Percentiles rank a stretch among this genome's conserved stretches.
These are phyloP conservation scores for Boletus reticuloceps DNA, from an alignment of 768 basidiomycete species.

Conservation along the genomic window DNA sequence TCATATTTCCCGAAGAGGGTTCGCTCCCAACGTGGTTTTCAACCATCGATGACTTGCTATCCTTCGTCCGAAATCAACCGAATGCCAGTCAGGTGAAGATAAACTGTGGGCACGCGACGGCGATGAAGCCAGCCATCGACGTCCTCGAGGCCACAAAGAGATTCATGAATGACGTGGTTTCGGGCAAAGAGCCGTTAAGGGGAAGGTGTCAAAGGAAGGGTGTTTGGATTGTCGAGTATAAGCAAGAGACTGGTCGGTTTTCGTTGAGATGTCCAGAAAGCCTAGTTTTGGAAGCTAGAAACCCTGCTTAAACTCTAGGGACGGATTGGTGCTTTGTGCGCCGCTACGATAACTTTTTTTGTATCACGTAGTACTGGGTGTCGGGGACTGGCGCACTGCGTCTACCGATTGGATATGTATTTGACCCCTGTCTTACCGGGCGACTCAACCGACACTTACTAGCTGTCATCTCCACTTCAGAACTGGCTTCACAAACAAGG, in stretches of 20 bases:
- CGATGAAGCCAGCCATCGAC: constrained; percentile 42
- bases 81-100: constrained; percentile 34
- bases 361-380: no score
- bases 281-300: constrained; percentile 40
- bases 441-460: no score
- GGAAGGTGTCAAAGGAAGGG: constrained; percentile 33
- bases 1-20: constrained; percentile 54
- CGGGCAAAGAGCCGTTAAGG: constrained; percentile 37
- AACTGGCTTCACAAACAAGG: no score
- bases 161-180: constrained; percentile 50
- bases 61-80: constrained; percentile 36
- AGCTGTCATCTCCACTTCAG: no score
- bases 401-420: no score
- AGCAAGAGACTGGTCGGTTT: constrained; percentile 40
- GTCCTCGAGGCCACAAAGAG: constrained; percentile 39
- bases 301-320: neutral
- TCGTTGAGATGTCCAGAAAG: constrained; percentile 49
- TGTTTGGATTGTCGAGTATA: constrained; percentile 43
- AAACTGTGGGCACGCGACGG: constrained; percentile 51
- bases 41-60: constrained; percentile 42
- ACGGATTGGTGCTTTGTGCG: no score
- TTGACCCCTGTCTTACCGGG: no score
- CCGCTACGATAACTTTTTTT: no score
- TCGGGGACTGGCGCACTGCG: no score
- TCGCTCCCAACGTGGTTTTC: constrained; percentile 50